Percentiles rank a stretch among this genome's conserved stretches.
Evolutionary conservation across 495 filamentous ascomycete species (phyloP).

Genomic region (Penicillium desertorum): DNA sequence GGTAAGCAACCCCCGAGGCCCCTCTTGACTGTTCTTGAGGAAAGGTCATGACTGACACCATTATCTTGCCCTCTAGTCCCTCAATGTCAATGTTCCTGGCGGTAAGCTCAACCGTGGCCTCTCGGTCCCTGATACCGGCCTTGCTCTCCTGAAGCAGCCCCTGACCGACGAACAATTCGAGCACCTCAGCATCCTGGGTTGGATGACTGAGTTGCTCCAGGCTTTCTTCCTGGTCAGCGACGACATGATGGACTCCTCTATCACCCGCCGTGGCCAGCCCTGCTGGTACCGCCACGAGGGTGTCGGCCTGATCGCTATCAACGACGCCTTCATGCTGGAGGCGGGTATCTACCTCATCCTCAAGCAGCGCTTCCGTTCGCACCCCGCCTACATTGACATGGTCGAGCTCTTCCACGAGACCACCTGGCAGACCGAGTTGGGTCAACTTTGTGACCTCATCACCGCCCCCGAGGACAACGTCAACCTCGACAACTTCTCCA

Average conservation of each 20-base stretch:
- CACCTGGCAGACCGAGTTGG: conserved; percentile 89
- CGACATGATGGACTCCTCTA: conserved; percentile 95
- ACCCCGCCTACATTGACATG: conserved; percentile 83
- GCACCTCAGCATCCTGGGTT: conserved; percentile 79
- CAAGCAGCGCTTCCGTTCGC: conserved; percentile 85
- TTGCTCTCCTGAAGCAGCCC: conserved; percentile 69
- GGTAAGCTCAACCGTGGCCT: conserved; percentile 99
- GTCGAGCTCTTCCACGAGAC: conserved; percentile 95
- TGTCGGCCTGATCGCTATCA: conserved; percentile 94
- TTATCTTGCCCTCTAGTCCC: conserved; percentile 49
- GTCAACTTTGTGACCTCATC: conserved; percentile 90
- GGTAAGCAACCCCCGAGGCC: conserved; percentile 58
- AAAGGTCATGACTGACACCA: background rate
- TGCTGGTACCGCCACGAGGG: conserved; percentile 91
- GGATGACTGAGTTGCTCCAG: conserved; percentile 96
- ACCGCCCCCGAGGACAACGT: conserved; percentile 89
- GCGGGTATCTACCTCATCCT: conserved; percentile 83
- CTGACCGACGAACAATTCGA: conserved; percentile 81
- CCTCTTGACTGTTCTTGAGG: background rate
- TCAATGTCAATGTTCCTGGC: conserved; percentile 82
- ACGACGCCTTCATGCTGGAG: conserved; percentile 97
- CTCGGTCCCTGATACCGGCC: conserved; percentile 89
- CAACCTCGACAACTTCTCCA: conserved; percentile 87
- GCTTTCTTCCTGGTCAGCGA: conserved; percentile 98
- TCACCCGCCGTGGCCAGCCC: conserved; percentile 87